Evolutionary conservation across 176 grass and related monocot genomes (phyloP).

Genomic region (Rhynchospora breviuscula): DNA sequence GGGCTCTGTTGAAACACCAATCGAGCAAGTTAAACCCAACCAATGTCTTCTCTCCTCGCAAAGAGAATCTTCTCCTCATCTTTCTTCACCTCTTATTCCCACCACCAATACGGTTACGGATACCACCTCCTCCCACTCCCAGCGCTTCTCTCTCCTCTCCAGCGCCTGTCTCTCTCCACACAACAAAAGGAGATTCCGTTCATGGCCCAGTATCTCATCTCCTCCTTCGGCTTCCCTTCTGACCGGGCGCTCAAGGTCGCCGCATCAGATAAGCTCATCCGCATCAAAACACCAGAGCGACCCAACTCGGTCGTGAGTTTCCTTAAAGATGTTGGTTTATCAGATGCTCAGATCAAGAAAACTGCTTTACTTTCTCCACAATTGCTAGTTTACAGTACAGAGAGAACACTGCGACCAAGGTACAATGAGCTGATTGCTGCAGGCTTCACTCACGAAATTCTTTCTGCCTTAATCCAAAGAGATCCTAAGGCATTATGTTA

Average conservation of each 20-base stretch:
- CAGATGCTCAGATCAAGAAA: background rate
- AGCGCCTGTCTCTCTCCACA: background rate
- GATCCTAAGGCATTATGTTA: background rate
- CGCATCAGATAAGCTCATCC: background rate
- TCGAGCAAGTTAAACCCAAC: background rate
- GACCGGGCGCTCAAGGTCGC: background rate
- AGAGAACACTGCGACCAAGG: background rate
- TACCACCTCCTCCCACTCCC: background rate
- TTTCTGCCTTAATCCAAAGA: background rate
- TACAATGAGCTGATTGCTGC: background rate
- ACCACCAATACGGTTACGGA: background rate
- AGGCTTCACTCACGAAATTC: background rate
- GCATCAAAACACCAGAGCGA: background rate
- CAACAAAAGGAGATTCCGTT: background rate
- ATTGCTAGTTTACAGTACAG: background rate
- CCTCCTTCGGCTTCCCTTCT: background rate
- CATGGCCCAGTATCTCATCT: constrained; percentile 6
- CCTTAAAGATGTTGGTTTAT: background rate
- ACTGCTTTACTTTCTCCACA: background rate
- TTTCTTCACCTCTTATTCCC: background rate
- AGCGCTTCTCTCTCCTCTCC: background rate
- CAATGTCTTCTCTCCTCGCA: constrained; percentile 2
- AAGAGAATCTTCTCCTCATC: background rate
- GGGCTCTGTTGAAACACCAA: too few relatives aligned
- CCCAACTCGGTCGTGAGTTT: background rate